Base-by-base conservation (phyloP, 331 rosid genomes). In the Malus hybrid region DNA sequence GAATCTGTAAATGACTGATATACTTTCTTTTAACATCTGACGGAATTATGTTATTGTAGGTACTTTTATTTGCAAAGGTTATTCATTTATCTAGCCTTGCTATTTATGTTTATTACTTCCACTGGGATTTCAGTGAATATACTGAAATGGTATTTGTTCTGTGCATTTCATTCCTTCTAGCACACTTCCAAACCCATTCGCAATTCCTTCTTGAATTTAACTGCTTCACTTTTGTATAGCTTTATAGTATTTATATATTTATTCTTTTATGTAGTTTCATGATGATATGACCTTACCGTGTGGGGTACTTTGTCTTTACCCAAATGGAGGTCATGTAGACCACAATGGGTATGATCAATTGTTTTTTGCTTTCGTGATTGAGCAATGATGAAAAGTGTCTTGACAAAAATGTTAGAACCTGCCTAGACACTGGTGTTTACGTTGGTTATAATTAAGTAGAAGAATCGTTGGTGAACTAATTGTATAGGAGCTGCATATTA, bases 221-320 rank as follows among this genome's bases (percentile, higher is more conserved):
- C 65, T 32, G 36, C 4, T n/a, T 70, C 28, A 31, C 32, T 29
- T 52, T 16, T 7, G 6, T 10, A 69, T 44, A 70, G 9, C 15
- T 18, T 14, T 12, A 16, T 32, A 74, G 68, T 15, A 42, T 67
- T 82, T 57, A 76, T 33, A 16, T 50, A 14, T 33, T n/a, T 50
- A 14, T 60, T 55, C 52, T 70, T 79, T 16, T 57, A 65, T 85
- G 83, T 85, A 94, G 97, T 83, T 94, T 80, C 97, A 94, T 27
- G 99, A 94, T 83, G 97, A 94, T 87, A 75, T 86, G 97, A 85
- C 83, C 86, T 87, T 90, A 86, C 97, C 97, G 3, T 86, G 97
- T 64, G 97, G 99, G 67, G 96, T 94, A 84, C 95, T 94, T 84
- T 92, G 97, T 73, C 91, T 90, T 81, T 33, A 79, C 9, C 83